Percentiles rank a stretch among this genome's conserved stretches.
These are phyloP conservation scores for Hypocrella siamensis DNA, from an alignment of 2,329 filamentous ascomycete species.

Conservation along the genomic window DNA sequence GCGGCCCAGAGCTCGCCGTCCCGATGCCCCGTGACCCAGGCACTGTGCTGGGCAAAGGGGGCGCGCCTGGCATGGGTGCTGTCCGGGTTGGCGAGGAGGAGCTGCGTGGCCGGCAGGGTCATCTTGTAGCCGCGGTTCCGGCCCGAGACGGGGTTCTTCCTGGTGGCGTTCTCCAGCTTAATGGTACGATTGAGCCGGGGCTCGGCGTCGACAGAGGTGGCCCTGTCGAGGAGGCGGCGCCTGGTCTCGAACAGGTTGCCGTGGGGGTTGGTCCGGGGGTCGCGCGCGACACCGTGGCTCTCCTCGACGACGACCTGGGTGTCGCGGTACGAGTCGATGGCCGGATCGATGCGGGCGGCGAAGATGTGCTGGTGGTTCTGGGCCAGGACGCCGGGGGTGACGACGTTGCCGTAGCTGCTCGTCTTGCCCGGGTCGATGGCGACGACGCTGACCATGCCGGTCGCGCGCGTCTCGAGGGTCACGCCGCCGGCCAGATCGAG, in stretches of 20 bases:
- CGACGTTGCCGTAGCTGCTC: constrained; percentile 42
- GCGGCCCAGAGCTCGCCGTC: constrained; percentile 35
- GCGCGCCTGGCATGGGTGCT: constrained; percentile 27
- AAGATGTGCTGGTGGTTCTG: constrained; percentile 61
- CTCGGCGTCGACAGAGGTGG: constrained; percentile 34
- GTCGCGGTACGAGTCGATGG: constrained; percentile 33
- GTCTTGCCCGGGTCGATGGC: constrained; percentile 40
- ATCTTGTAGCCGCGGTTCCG: constrained; percentile 35
- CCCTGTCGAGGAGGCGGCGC: constrained; percentile 27
- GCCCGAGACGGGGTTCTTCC: constrained; percentile 30
- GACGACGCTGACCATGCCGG: constrained; percentile 47
- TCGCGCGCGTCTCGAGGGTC: constrained; percentile 46
- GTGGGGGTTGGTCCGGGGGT: constrained; percentile 39
- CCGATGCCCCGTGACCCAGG: constrained; percentile 32
- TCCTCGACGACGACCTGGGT: constrained; percentile 33
- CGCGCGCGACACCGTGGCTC: constrained; percentile 18
- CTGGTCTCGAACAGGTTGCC: constrained; percentile 45
- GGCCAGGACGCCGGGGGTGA: constrained; percentile 47
- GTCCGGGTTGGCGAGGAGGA: constrained; percentile 25
- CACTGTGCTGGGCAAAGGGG: constrained; percentile 27
- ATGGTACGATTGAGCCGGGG: constrained; percentile 33
- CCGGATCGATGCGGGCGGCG: constrained; percentile 46
- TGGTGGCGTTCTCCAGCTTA: constrained; percentile 29
- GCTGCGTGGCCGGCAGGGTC: constrained; percentile 18
- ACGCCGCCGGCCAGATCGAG: constrained; percentile 49